phyloP scores from a whole-genome alignment of 164 flowering plant genomes.

The Brasenia schreberi region DNA sequence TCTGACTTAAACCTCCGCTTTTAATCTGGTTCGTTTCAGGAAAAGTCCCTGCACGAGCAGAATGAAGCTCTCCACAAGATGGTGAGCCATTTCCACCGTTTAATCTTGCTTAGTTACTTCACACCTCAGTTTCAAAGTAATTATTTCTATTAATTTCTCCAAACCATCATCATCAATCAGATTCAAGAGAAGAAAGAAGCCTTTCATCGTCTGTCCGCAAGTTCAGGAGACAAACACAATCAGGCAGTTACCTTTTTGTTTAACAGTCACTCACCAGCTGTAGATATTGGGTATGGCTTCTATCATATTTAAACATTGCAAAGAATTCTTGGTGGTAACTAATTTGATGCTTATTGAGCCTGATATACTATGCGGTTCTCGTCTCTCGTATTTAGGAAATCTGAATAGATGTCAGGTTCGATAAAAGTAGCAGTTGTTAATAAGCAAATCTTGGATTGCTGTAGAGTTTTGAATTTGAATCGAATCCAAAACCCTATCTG shows the following conservation, averaged over 20 bases:
- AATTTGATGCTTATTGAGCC: background rate
- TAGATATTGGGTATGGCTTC: background rate
- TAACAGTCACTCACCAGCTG: background rate
- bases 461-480: too few species aligned
- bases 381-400: background rate
- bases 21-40: slow-evolving; percentile 25
- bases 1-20: background rate
- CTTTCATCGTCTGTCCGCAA: background rate
- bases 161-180: background rate
- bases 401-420: too few species aligned
- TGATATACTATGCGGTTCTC: background rate
- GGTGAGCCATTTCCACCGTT: slow-evolving; percentile 22
- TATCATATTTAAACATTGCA: background rate
- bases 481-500: too few species aligned
- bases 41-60: slow-evolving; percentile 48
- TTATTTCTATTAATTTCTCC: too few species aligned
- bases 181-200: background rate
- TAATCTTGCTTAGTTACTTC: background rate
- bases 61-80: slow-evolving; percentile 41
- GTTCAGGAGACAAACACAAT: background rate
- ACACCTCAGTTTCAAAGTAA: background rate
- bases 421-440: too few species aligned
- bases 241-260: background rate
- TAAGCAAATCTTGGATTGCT: too few species aligned
- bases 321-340: background rate